Evolutionary conservation across 164 flowering plant species (phyloP).

Genomic region (Magnolia sinica): DNA sequence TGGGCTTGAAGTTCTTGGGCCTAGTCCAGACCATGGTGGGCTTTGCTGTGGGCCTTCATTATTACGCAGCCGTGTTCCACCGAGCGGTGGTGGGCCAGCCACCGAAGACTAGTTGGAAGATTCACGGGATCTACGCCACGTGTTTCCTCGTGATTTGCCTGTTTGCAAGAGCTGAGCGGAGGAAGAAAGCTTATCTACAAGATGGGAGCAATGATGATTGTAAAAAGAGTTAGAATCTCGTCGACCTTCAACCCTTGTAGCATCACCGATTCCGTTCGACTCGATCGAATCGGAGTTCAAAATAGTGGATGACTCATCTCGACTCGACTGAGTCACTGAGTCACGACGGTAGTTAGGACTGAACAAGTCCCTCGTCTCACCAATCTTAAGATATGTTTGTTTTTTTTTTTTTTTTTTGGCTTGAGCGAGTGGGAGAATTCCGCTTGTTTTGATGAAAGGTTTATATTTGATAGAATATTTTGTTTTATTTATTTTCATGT

Average conservation of each 20-base stretch:
- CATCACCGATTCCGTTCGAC: too few species aligned
- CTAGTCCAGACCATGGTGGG: slow-evolving; percentile 80
- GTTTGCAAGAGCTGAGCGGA: slow-evolving; percentile 56
- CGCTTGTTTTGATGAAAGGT: background rate
- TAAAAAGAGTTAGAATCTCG: slow-evolving; percentile 48
- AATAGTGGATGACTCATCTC: background rate
- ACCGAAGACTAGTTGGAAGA: slow-evolving; percentile 85
- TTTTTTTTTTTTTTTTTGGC: background rate
- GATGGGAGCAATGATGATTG: slow-evolving; percentile 82
- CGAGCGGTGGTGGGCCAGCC: slow-evolving; percentile 68
- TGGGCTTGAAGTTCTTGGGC: slow-evolving; percentile 58
- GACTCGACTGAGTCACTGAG: background rate
- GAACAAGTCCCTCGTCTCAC: background rate
- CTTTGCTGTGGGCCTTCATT: slow-evolving; percentile 77
- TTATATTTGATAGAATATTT: background rate
- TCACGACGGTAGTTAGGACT: background rate
- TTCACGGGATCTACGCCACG: slow-evolving; percentile 82
- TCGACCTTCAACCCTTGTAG: background rate
- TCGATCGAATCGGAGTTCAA: background rate
- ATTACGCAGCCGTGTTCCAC: slow-evolving; percentile 78
- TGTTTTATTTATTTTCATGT: background rate
- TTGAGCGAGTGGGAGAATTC: slow-evolving; percentile 10
- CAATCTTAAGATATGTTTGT: background rate
- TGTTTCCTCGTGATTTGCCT: slow-evolving; percentile 72
- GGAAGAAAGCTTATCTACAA: slow-evolving; percentile 84